Percentiles rank a stretch among this genome's conserved stretches.
These are phyloP conservation scores for Zymoseptoria ardabiliae DNA, from an alignment of 2,329 filamentous ascomycete species.

Conservation along the genomic window DNA sequence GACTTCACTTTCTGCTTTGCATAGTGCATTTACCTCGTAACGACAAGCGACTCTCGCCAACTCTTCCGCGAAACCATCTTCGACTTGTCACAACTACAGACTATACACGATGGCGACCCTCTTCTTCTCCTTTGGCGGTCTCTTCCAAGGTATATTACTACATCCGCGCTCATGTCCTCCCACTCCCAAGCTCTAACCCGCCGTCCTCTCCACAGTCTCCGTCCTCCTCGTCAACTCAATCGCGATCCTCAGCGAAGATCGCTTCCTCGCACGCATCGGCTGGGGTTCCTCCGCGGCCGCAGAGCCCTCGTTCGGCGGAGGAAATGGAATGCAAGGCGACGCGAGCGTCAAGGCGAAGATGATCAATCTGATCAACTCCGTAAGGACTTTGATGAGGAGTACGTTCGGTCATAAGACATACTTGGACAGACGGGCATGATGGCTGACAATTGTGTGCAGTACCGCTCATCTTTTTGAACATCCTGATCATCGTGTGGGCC, in stretches of 20 bases:
- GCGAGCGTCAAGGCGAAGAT: conserved; percentile 78
- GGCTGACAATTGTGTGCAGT: conserved; percentile 44
- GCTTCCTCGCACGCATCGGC: conserved; percentile 83
- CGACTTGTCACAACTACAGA: conserved; percentile 1
- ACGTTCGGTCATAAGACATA: too few relatives aligned
- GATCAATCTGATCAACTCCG: conserved; percentile 81
- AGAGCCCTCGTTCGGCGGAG: conserved; percentile 76
- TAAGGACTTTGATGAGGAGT: conserved; percentile 91
- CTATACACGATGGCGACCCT: conserved; percentile 35
- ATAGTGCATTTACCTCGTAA: background rate
- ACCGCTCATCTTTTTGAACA: conserved; percentile 77
- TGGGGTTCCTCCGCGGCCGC: conserved; percentile 56
- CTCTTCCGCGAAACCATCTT: conserved; percentile 1
- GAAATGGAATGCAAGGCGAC: conserved; percentile 60
- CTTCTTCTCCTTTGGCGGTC: conserved; percentile 61
- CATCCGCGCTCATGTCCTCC: conserved; percentile 1
- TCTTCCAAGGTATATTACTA: conserved; percentile 64
- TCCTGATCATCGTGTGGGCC: conserved; percentile 64
- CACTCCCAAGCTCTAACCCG: conserved; percentile 13
- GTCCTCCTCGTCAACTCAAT: conserved; percentile 90
- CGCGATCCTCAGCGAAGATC: conserved; percentile 88
- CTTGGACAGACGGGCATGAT: too few relatives aligned
- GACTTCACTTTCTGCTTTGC: background rate
- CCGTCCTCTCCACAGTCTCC: conserved; percentile 49
- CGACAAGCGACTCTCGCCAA: background rate